Conservation (phyloP, 129 eudicot species). For the Pittosporum tobira region DNA sequence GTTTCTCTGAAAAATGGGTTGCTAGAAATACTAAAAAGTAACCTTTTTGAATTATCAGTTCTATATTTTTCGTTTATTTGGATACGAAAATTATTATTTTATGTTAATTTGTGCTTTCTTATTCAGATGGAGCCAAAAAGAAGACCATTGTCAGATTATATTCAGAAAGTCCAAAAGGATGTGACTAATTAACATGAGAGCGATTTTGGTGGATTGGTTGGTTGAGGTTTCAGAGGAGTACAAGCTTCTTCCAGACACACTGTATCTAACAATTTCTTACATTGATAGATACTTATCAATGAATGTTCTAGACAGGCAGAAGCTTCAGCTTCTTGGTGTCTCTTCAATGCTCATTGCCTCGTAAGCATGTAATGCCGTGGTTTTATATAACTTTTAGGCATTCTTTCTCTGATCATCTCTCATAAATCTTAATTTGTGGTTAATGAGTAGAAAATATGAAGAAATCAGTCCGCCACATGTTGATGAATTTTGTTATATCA, state of each 20-base stretch:
- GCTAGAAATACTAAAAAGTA: background rate
- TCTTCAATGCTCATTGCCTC: slow-evolving; percentile 93
- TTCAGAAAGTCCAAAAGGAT: slow-evolving; percentile 72
- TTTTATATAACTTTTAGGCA: slow-evolving; percentile 51
- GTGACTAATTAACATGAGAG: slow-evolving; percentile 58
- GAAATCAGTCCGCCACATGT: too few species aligned
- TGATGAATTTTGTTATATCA: too few species aligned
- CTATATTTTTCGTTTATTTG: too few species aligned
- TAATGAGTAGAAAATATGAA: too few species aligned
- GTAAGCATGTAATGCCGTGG: slow-evolving; percentile 40
- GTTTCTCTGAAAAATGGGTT: background rate
- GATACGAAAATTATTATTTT: background rate
- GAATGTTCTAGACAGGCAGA: slow-evolving; percentile 45
- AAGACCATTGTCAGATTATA: slow-evolving; percentile 51
- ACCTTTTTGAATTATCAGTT: background rate
- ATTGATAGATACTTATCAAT: slow-evolving; percentile 60
- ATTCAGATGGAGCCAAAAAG: slow-evolving; percentile 50
- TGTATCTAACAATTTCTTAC: slow-evolving; percentile 62
- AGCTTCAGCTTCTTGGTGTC: slow-evolving; percentile 82
- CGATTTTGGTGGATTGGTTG: slow-evolving; percentile 76
- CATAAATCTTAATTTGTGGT: slow-evolving; percentile 60
- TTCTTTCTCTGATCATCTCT: slow-evolving; percentile 44
- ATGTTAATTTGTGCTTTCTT: background rate
- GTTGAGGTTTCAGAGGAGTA: slow-evolving; percentile 77
- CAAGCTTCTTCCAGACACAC: slow-evolving; percentile 61